Conservation (phyloP, 768 basidiomycete genomes). For the Boletus vinaceobasis region DNA sequence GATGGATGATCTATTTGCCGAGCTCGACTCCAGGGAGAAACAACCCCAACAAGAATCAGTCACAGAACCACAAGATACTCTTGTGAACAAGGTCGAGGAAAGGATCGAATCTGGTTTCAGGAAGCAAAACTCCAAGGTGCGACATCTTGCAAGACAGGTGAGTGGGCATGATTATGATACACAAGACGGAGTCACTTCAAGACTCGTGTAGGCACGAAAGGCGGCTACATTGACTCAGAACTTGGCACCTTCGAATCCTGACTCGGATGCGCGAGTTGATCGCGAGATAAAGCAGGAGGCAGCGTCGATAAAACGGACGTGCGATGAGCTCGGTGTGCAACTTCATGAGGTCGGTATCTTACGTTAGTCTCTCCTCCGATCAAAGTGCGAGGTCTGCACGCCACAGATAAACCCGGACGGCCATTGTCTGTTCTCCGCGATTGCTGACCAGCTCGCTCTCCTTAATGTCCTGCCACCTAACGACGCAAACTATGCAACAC, state of each 20-base stretch:
- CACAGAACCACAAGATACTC: conserved; percentile 38
- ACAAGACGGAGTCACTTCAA: neutral
- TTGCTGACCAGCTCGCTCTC: conserved; percentile 87
- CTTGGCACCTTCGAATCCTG: conserved; percentile 50
- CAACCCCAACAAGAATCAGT: conserved; percentile 49
- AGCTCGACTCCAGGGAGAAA: conserved; percentile 65
- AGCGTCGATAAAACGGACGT: conserved; percentile 56
- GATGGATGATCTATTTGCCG: conserved; percentile 71
- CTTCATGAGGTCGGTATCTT: conserved; percentile 55
- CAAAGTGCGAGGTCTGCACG: neutral
- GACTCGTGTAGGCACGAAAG: conserved; percentile 57
- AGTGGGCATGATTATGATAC: conserved; percentile 9
- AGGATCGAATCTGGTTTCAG: conserved; percentile 19
- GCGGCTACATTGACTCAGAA: conserved; percentile 60
- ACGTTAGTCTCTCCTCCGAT: neutral
- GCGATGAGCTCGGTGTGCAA: conserved; percentile 61
- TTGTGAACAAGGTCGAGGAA: conserved; percentile 26
- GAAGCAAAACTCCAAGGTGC: conserved; percentile 58
- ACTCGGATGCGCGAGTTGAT: conserved; percentile 55
- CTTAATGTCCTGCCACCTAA: conserved; percentile 59
- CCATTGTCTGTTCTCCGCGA: conserved; percentile 91
- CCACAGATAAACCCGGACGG: conserved; percentile 90
- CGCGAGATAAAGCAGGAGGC: conserved; percentile 69
- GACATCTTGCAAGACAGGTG: conserved; percentile 74
- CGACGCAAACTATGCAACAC: conserved; percentile 56